Conservation (phyloP, 768 basidiomycete species). For the Russula compacta region DNA sequence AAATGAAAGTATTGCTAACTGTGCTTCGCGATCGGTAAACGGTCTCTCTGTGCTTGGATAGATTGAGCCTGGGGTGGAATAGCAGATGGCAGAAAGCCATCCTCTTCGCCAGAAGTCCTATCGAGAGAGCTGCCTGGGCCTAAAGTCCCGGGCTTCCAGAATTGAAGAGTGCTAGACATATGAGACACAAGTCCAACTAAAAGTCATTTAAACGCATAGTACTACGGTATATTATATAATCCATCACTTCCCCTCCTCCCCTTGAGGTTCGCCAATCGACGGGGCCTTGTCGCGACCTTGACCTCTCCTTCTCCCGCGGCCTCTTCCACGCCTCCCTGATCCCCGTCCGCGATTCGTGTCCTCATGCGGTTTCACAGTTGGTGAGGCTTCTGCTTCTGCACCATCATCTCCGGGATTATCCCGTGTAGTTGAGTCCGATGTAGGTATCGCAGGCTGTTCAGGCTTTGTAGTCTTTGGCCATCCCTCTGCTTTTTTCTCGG, state of each 20-base stretch:
- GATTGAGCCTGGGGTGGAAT: constrained; percentile 46
- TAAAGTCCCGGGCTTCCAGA: constrained; percentile 85
- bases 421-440: constrained; percentile 5
- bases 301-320: constrained; percentile 13
- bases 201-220: not conserved
- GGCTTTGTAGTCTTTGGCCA: constrained; percentile 1
- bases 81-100: constrained; percentile 57
- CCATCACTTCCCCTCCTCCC: not conserved
- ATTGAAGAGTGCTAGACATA: constrained; percentile 47
- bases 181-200: not conserved
- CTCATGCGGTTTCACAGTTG: not conserved
- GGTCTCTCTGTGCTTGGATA: constrained; percentile 67
- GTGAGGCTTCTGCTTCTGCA: not conserved
- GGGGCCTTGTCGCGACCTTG: constrained; percentile 1
- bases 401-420: constrained; percentile 1
- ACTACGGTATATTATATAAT: constrained; percentile 14
- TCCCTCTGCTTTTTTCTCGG: constrained; percentile 43
- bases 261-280: not conserved
- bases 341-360: constrained; percentile 3
- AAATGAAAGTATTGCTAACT: constrained; percentile 35
- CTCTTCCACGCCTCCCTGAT: not conserved
- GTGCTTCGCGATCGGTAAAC: constrained; percentile 87
- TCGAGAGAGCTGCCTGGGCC: constrained; percentile 86
- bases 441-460: not conserved
- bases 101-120: constrained; percentile 70